phyloP scores from a whole-genome alignment of 169 alveolate genomes.

The Sarcocystis neurona region DNA sequence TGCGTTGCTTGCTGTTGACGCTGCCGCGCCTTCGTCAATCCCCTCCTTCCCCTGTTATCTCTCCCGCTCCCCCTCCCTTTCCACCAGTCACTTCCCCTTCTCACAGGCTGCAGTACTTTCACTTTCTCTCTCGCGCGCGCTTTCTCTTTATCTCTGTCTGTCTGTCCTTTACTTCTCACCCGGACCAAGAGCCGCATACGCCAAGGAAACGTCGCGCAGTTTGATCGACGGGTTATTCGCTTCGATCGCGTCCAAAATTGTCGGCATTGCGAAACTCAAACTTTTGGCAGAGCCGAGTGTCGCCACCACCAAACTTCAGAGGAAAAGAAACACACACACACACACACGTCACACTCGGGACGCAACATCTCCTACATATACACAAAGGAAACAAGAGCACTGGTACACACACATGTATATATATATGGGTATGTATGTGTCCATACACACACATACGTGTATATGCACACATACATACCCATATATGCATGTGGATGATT shows the following conservation, averaged over 20 bases:
- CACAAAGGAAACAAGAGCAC: too few species aligned
- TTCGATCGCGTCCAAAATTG: conserved; percentile 36
- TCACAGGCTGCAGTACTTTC: too few species aligned
- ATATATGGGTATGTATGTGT: too few species aligned
- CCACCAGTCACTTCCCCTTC: too few species aligned
- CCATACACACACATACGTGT: neutral
- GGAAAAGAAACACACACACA: neutral
- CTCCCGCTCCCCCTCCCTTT: too few species aligned
- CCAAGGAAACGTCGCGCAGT: neutral
- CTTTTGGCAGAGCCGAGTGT: conserved; percentile 25
- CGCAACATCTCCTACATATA: neutral
- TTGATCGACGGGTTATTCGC: neutral
- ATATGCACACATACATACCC: neutral
- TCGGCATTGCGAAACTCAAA: conserved; percentile 39
- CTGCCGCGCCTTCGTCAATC: too few species aligned
- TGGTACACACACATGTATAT: too few species aligned
- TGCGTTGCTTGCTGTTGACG: too few species aligned
- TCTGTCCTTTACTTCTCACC: too few species aligned
- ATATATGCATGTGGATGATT: neutral
- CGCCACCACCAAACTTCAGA: conserved; percentile 33
- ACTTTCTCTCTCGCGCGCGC: too few species aligned
- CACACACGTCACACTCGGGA: neutral
- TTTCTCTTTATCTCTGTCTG: too few species aligned
- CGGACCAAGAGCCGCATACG: neutral
- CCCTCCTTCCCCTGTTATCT: too few species aligned